A percentile compares a stretch with the other conserved stretches of the same genome.
phyloP scores from a whole-genome alignment of 176 grass and related monocot genomes.

The Ananas comosus region DNA sequence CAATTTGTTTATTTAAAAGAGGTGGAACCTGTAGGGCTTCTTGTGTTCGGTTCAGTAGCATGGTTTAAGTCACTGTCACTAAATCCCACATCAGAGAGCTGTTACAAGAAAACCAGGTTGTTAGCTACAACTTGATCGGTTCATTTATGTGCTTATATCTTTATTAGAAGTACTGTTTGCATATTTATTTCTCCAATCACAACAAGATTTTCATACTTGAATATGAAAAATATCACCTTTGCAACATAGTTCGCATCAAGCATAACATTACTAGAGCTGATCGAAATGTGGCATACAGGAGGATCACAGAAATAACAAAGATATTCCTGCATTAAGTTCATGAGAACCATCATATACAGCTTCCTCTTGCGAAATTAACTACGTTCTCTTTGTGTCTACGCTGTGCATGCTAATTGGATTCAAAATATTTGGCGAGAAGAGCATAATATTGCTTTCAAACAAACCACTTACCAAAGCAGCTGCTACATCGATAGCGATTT shows the following conservation, averaged over 20 bases:
- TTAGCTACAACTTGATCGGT: neutral
- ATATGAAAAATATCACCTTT: conserved; percentile 33
- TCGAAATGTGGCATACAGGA: conserved; percentile 55
- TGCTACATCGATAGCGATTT: conserved; percentile 83
- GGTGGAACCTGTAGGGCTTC: conserved; percentile 37
- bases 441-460: neutral
- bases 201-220: neutral
- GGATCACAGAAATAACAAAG: conserved; percentile 89
- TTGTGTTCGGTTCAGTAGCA: conserved; percentile 8
- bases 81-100: conserved; percentile 64
- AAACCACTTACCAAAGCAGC: conserved; percentile 61
- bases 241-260: conserved; percentile 61
- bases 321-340: conserved; percentile 62
- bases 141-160: neutral
- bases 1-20: conserved; percentile 2
- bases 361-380: neutral
- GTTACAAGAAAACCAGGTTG: conserved; percentile 1
- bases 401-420: neutral
- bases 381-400: neutral
- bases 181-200: neutral
- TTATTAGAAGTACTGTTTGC: neutral
- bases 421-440: neutral
- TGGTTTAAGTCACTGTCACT: conserved; percentile 12
- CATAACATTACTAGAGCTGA: conserved; percentile 61
- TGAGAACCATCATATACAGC: neutral